A percentile compares a stretch with the other conserved stretches of the same genome.
These are phyloP conservation scores for Solanum etuberosum DNA, from an alignment of 257 asterid genomes.

Conservation along the genomic window DNA sequence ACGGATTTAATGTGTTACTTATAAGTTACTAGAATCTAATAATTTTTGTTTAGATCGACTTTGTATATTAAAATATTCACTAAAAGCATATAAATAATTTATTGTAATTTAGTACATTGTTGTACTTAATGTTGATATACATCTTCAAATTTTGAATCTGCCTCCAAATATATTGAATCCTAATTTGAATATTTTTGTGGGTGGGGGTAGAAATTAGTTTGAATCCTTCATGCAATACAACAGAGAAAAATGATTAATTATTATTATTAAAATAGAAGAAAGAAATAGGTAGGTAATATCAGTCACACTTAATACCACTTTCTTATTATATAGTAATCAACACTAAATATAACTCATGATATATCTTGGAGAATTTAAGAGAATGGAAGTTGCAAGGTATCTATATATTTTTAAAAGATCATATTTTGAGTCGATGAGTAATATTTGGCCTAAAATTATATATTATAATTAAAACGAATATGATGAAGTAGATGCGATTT, in stretches of 20 bases:
- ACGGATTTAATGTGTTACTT: neutral
- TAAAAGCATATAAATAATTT: no score
- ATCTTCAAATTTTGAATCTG: no score
- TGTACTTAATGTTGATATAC: no score
- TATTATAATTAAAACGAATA: fast-evolving
- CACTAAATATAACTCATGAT: neutral
- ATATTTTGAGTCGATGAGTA: neutral
- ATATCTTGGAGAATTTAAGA: neutral
- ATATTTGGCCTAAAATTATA: neutral
- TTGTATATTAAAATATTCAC: no score
- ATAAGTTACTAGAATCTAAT: no score
- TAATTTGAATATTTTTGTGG: neutral
- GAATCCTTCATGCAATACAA: neutral
- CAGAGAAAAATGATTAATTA: neutral
- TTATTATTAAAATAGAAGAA: neutral
- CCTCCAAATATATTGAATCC: no score
- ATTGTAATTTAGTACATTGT: no score
- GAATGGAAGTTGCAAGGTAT: neutral
- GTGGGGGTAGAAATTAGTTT: neutral
- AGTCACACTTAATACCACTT: neutral
- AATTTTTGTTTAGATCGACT: no score
- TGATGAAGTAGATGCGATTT: neutral
- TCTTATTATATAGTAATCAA: neutral
- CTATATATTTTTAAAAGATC: neutral
- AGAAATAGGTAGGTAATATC: neutral